Base-by-base conservation (phyloP, 805 yeast species). In the Soucietia sequanensis region DNA sequence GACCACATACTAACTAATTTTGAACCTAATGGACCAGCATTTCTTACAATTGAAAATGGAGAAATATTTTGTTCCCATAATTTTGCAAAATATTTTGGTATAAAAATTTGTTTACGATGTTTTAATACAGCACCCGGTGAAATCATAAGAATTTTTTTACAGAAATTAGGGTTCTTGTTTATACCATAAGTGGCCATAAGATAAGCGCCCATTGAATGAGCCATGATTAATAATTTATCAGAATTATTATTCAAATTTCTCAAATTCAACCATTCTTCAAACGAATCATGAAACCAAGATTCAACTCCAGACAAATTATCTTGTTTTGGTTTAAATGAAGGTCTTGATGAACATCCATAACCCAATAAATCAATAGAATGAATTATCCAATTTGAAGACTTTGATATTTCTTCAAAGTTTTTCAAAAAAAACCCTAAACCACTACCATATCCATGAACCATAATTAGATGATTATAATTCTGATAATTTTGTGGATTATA, bases 161-260 rank as follows among this genome's bases (percentile, higher is more conserved):
- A 81, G 29, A 78, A 74, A 2, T 67, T 60, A 0, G 91, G 87
- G 34, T 54, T 43, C 42, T 70, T 62, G 35, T 70, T 68, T 35
- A 80, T 66, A 3, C 86, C 83, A 47, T 87, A 84, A 4, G 81
- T 60, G 1, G 82, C 75, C 54, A 84, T 75, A 15, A 91, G 49
- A 53, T 90, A 91, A 0, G 95, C 96, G 4, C 99, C 99, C 76
- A 93, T 71, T 0, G 96, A 89, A 60, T 91, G 99, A 1, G 96
- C 95, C 58, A 80, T 76, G 28, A 78, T 72, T 33, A 81, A 62
- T 39, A 78, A 78, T 37, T 72, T 70, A 15, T 68, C 63, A 15
- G 37, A 39, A 7, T 58, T 51, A 5, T 53, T 41, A 18, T 47
- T 32, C 16, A 76, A 64, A 5, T 73, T 71, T 33, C 82, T 60